These are phyloP conservation scores for Globisporangium spiculum DNA, from an alignment of 352 stramenopile species.

Conservation along the genomic window DNA sequence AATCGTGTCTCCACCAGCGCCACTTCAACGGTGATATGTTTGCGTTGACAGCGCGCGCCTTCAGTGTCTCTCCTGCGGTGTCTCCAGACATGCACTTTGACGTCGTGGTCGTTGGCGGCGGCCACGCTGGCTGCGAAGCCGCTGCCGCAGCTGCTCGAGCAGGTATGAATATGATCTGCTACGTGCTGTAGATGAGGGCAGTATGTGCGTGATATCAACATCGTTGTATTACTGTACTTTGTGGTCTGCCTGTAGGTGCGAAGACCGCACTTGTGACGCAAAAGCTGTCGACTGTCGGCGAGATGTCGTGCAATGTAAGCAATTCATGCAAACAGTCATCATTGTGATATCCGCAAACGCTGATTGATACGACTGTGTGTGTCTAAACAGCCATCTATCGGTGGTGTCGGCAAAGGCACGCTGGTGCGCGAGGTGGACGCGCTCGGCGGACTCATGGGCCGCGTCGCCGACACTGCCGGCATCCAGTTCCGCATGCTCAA, in stretches of 20 bases:
- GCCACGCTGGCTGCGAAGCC: slow-evolving; percentile 60
- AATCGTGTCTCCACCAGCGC: neutral
- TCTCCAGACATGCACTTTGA: slow-evolving; percentile 26
- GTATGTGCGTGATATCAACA: neutral
- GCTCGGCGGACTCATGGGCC: slow-evolving; percentile 96
- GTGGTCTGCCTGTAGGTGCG: slow-evolving; percentile 54
- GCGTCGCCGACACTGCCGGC: slow-evolving; percentile 91
- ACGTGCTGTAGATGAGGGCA: neutral
- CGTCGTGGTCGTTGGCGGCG: slow-evolving; percentile 59
- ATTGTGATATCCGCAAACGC: neutral
- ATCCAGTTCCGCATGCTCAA: slow-evolving; percentile 99
- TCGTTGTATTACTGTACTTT: neutral
- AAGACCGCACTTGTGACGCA: slow-evolving; percentile 95
- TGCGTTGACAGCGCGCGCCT: neutral
- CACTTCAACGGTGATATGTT: too few relatives aligned
- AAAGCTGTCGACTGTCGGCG: slow-evolving; percentile 94
- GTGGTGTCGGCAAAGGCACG: slow-evolving; percentile 98
- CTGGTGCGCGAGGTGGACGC: slow-evolving; percentile 98
- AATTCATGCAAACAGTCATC: slow-evolving; percentile 5
- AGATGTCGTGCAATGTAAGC: slow-evolving; percentile 97
- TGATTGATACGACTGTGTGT: neutral
- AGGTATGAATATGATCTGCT: slow-evolving; percentile 12
- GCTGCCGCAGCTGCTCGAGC: slow-evolving; percentile 48
- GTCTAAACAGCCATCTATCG: slow-evolving; percentile 89
- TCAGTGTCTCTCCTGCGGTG: neutral